Evolutionary conservation across 148 eudicot species (phyloP).

Genomic region (Nepenthes mirabilis): DNA sequence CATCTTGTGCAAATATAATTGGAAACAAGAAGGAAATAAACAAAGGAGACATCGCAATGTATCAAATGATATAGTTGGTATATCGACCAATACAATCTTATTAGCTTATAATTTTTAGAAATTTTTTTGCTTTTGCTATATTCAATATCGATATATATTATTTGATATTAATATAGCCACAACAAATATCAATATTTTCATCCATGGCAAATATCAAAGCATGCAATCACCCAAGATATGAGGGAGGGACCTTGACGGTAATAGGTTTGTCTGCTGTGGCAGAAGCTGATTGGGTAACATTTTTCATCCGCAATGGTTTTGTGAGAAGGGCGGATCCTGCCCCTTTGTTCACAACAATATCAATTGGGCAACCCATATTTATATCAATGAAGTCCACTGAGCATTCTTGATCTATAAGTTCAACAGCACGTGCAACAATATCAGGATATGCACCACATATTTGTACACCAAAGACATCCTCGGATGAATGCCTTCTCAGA

Average conservation of each 20-base stretch:
- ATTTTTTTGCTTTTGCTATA: no score
- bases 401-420: slow-evolving; percentile 88
- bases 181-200: no score
- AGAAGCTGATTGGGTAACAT: slow-evolving; percentile 61
- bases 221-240: no score
- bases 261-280: slow-evolving; percentile 64
- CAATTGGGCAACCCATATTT: slow-evolving; percentile 99
- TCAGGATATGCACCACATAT: slow-evolving; percentile 99
- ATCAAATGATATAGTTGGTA: no score
- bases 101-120: no score
- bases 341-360: slow-evolving; percentile 88
- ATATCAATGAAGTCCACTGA: slow-evolving; percentile 89
- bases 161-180: no score
- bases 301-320: slow-evolving; percentile 88
- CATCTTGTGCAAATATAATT: slow-evolving; percentile 5
- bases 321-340: slow-evolving; percentile 95
- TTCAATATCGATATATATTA: no score
- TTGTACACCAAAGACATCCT: slow-evolving; percentile 95
- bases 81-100: no score
- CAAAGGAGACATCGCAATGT: not conserved
- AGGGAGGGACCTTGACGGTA: slow-evolving; percentile 68
- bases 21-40: not conserved
- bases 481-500: slow-evolving; percentile 86
- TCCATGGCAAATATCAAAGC: no score
- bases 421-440: slow-evolving; percentile 81